phyloP scores from a whole-genome alignment of 768 basidiomycete species.

The Filobasidium floriforme region DNA sequence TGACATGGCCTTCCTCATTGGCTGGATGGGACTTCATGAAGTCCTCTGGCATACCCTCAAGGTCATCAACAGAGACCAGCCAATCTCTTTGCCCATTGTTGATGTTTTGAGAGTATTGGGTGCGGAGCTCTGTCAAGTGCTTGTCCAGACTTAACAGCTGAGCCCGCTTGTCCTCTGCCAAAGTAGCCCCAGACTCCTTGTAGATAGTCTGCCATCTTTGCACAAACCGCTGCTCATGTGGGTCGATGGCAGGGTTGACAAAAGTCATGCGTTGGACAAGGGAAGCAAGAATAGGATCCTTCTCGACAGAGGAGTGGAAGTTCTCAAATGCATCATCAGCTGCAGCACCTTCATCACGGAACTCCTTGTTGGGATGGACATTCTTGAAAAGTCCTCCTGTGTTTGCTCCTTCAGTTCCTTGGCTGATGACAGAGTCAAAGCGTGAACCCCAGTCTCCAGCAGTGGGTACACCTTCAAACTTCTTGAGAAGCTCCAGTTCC shows the following conservation, averaged over 20 bases:
- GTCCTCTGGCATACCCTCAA: background rate
- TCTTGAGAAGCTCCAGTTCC: background rate
- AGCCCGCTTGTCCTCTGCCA: background rate
- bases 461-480: background rate
- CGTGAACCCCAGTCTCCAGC: background rate
- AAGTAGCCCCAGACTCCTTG: background rate
- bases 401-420: background rate
- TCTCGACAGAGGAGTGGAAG: background rate
- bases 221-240: background rate
- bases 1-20: background rate
- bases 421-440: background rate
- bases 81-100: background rate
- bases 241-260: background rate
- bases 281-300: background rate
- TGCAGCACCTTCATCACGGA: background rate
- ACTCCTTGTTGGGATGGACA: conserved; percentile 1
- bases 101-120: background rate
- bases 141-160: background rate
- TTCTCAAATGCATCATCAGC: background rate
- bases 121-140: background rate
- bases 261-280: background rate
- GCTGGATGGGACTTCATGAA: background rate
- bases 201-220: background rate
- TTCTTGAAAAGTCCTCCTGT: background rate
- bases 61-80: background rate